Evolutionary conservation across 2,329 filamentous ascomycete genomes (phyloP).

Genomic region (Sarocladium oryzae): DNA sequence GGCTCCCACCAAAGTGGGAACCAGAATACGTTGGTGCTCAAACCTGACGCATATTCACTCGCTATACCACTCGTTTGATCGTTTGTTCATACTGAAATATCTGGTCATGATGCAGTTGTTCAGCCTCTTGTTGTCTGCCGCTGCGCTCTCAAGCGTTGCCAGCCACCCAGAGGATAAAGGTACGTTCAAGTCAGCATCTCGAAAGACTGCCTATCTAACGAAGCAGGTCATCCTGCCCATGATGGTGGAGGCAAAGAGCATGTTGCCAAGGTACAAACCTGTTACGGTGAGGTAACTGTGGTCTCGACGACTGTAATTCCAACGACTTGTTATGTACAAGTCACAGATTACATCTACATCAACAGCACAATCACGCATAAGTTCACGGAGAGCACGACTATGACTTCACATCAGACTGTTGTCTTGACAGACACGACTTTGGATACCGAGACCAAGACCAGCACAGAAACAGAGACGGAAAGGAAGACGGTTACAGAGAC

Average conservation of each 20-base stretch:
- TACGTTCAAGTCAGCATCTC: background rate
- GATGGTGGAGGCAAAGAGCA: background rate
- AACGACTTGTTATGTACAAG: background rate
- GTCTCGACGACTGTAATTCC: background rate
- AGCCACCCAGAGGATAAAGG: background rate
- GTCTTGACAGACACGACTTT: background rate
- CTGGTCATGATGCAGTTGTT: background rate
- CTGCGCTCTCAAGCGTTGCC: background rate
- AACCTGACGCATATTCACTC: too few relatives aligned
- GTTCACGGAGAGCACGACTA: background rate
- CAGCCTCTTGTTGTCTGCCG: background rate
- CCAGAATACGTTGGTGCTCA: background rate
- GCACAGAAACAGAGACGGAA: constrained; percentile 1
- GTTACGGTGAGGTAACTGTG: background rate
- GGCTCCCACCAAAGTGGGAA: background rate
- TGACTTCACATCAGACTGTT: background rate
- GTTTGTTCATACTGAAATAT: background rate
- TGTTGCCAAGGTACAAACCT: background rate
- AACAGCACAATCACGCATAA: background rate
- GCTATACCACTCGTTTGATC: background rate
- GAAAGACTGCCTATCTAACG: background rate
- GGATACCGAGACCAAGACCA: background rate
- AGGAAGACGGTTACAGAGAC: background rate
- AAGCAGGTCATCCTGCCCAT: background rate
- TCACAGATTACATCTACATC: constrained; percentile 3